Base-by-base conservation (phyloP, 177 flowering plant genomes). In the Telopea speciosissima region DNA sequence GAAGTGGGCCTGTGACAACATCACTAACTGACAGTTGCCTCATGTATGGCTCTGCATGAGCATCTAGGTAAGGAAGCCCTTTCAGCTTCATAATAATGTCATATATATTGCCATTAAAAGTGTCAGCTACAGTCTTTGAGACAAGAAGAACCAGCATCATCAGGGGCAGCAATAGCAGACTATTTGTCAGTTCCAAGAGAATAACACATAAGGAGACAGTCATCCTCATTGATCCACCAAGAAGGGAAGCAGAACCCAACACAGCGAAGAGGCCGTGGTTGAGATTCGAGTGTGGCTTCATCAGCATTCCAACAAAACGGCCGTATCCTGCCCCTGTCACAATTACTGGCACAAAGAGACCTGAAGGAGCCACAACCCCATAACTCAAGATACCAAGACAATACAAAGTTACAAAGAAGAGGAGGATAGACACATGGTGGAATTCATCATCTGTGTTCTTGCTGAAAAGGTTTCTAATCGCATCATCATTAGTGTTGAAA, bases 41-140 rank as follows among this genome's bases (percentile, higher is more conserved):
- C 97, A 94, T 92, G 79, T 87, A 94, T 44, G 97, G 95, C 81
- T 94, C 97, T 24, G 85, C 92, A 78, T 94, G 93, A 68, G 81
- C 54, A 75, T 92, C 88, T 25, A 94, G 82, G 72, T 88, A 90
- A 44, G 99, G 99, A 24, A 94, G 77, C 5, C 99, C 99, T 80
- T 92, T 94, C 70, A 84, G 54, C 78, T 80, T 86, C 86, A 94
- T 84, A 21, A 94, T 83, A 13, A 81, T 75, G 74, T 94, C 90
- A 76, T 88, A 92, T 8, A 94, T 76, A 72, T 85, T 87, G 21
- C 78, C 76, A 66, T 88, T 89, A 72, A 94, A 92, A 49, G 83
- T 78, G 80, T 94, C 97, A 1, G 97, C 99, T 9, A 92, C 93
- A 13, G 97, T 85, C 76, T 94, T 94, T 61, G 99, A 94, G 36